Base-by-base conservation (phyloP, 108 stramenopile genomes). In the Nitzschia palea region DNA sequence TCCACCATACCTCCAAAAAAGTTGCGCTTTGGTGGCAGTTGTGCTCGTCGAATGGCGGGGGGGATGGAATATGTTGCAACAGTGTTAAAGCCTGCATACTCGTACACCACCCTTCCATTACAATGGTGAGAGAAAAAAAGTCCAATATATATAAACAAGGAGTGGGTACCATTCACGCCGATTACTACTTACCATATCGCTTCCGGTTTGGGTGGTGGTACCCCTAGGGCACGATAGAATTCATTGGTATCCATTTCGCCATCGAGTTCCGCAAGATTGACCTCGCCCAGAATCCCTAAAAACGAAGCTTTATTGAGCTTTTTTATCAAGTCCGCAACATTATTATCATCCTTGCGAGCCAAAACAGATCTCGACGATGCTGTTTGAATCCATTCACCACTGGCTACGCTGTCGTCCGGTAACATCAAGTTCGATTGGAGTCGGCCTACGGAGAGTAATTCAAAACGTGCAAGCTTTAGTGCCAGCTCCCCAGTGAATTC, bases 251-350 rank as follows among this genome's bases (percentile, higher is more conserved):
- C 71, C 65, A 36, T 45, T 40, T 88, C 83, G 33, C 82, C 91
- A 22, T 87, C 86, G 40, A 88, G 70, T 60, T 93, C 91, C 29
- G 82, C 81, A 48, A 93, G 68, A 74, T 90, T 86, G 28, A 89
- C 70, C 62, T 85, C 79, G 25, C 91, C 91, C 45, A 88, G 55
- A n/a, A 93, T 73, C 0, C 86, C 83, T 0, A 87, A 27, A 59
- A 78, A 90, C 2, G 80, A 84, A 28, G 68, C 37, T 18, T 58
- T 51, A 33, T 47, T 25, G 12, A 88, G 51, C 12, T 45, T 12
- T 48, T 70, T 34, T 40, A 88, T 18, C 45, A 89, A 31, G 20
- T 68, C 60, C 3, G 53, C 60, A 18, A 93, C 54, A 68, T 87
- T 71, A 6, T 62, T 67, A 65, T 90, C 82, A 71, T 93, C 91